Evolutionary conservation across 805 yeast genomes (phyloP).

Genomic region (Kregervanrija fluxuum): DNA sequence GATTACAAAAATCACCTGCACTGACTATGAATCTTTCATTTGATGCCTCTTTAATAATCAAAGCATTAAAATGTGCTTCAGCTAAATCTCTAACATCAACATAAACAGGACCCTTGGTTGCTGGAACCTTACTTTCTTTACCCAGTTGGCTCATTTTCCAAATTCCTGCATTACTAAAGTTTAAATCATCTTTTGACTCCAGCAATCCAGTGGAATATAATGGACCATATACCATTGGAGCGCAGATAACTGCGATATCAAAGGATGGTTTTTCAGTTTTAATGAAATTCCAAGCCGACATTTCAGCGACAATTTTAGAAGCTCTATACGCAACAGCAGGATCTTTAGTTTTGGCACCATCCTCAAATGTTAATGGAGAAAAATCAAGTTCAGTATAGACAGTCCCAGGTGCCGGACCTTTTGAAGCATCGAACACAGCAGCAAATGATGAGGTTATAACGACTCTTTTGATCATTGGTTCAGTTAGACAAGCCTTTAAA

Average conservation of each 20-base stretch:
- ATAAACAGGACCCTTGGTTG: conserved; percentile 26
- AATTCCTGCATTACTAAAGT: conserved; percentile 32
- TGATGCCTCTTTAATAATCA: conserved; percentile 23
- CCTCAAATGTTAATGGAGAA: conserved; percentile 48
- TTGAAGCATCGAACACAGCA: conserved; percentile 33
- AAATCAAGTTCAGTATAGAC: conserved; percentile 40
- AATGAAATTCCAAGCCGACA: conserved; percentile 51
- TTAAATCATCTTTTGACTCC: conserved; percentile 23
- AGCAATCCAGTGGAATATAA: conserved; percentile 29
- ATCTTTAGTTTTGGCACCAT: conserved; percentile 31
- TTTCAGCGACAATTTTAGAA: conserved; percentile 57
- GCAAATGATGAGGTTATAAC: conserved; percentile 50
- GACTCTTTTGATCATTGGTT: conserved; percentile 35
- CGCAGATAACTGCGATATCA: conserved; percentile 42
- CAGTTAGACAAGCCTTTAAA: conserved; percentile 39
- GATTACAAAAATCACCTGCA: conserved; percentile 26
- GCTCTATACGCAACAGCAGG: conserved; percentile 43
- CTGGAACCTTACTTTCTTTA: conserved; percentile 22
- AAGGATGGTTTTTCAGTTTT: conserved; percentile 30
- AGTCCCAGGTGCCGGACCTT: conserved; percentile 28
- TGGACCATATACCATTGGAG: conserved; percentile 55
- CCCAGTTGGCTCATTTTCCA: conserved; percentile 23
- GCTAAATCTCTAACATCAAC: conserved; percentile 38
- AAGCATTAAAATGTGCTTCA: conserved; percentile 31
- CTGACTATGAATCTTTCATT: conserved; percentile 26